phyloP scores from a whole-genome alignment of 345 rosid genomes.

The Moricandia moricandioides region DNA sequence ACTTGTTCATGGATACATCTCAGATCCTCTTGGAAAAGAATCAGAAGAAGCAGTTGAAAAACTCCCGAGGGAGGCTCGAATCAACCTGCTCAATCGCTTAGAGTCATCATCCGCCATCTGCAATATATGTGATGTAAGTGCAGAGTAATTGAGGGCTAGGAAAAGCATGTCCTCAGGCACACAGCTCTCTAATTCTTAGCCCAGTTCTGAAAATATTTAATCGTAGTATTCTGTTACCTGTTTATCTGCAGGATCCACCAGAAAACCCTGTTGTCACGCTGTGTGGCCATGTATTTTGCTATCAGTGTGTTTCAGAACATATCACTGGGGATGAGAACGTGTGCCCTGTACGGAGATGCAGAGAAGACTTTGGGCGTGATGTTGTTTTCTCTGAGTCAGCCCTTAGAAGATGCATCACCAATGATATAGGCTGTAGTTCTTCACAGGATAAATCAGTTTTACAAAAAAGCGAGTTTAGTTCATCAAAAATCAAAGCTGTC shows the following conservation, averaged over 20 bases:
- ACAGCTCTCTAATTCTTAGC: conserved; percentile 5
- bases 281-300: conserved; percentile 92
- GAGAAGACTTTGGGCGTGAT: conserved; percentile 70
- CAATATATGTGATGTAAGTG: conserved; percentile 65
- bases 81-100: conserved; percentile 50
- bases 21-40: conserved; percentile 60
- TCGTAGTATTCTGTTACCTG: not conserved
- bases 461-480: conserved; percentile 48
- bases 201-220: conserved; percentile 2
- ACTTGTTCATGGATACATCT: conserved; percentile 61
- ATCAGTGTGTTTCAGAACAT: conserved; percentile 76
- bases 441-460: conserved; percentile 44
- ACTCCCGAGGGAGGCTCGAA: conserved; percentile 56
- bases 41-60: conserved; percentile 68
- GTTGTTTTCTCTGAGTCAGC: conserved; percentile 72
- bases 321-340: conserved; percentile 75
- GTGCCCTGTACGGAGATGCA: conserved; percentile 73
- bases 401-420: conserved; percentile 54
- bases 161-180: conserved; percentile 14
- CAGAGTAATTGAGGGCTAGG: conserved; percentile 2
- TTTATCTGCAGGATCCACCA: conserved; percentile 80
- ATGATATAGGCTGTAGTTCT: conserved; percentile 43
- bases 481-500: conserved; percentile 80
- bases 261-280: conserved; percentile 84
- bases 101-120: conserved; percentile 64